phyloP scores from a whole-genome alignment of 805 yeast genomes.

The Schwanniomyces yamadae region DNA sequence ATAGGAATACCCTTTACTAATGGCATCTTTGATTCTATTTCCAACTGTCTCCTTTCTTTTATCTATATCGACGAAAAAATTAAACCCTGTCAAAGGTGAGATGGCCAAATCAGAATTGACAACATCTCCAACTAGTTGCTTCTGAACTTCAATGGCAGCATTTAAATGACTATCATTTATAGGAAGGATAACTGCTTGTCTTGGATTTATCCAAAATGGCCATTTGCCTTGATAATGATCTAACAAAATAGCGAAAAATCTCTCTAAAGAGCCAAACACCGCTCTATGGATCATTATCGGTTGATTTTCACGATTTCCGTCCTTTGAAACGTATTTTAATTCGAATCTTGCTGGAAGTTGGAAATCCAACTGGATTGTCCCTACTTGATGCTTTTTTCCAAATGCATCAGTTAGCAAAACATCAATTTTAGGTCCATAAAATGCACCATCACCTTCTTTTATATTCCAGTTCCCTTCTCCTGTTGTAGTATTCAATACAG shows the following conservation, averaged over 20 bases:
- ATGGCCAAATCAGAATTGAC: slow-evolving; percentile 32
- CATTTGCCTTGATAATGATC: slow-evolving; percentile 91
- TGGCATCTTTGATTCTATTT: slow-evolving; percentile 75
- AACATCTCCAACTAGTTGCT: slow-evolving; percentile 46
- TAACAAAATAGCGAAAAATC: slow-evolving; percentile 85
- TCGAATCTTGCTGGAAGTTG: slow-evolving; percentile 86
- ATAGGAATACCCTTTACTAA: slow-evolving; percentile 70
- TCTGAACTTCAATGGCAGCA: slow-evolving; percentile 51
- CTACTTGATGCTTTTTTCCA: slow-evolving; percentile 86
- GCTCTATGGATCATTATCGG: slow-evolving; percentile 98
- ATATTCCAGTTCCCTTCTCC: slow-evolving; percentile 62
- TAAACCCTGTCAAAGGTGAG: slow-evolving; percentile 55
- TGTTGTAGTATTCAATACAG: slow-evolving; percentile 50
- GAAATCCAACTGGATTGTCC: slow-evolving; percentile 93
- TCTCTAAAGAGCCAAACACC: slow-evolving; percentile 88
- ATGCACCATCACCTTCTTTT: slow-evolving; percentile 94
- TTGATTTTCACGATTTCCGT: slow-evolving; percentile 49
- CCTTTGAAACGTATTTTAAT: slow-evolving; percentile 58
- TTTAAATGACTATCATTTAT: slow-evolving; percentile 60
- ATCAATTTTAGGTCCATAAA: slow-evolving; percentile 96
- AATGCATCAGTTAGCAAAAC: slow-evolving; percentile 75
- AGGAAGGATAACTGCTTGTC: slow-evolving; percentile 85
- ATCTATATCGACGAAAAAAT: slow-evolving; percentile 76
- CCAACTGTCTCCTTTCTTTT: slow-evolving; percentile 76
- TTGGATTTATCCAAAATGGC: slow-evolving; percentile 97